Percentiles rank a stretch among this genome's conserved stretches.
These are phyloP conservation scores for Kazachstania bromeliacearum DNA, from an alignment of 805 yeast species.

Conservation along the genomic window DNA sequence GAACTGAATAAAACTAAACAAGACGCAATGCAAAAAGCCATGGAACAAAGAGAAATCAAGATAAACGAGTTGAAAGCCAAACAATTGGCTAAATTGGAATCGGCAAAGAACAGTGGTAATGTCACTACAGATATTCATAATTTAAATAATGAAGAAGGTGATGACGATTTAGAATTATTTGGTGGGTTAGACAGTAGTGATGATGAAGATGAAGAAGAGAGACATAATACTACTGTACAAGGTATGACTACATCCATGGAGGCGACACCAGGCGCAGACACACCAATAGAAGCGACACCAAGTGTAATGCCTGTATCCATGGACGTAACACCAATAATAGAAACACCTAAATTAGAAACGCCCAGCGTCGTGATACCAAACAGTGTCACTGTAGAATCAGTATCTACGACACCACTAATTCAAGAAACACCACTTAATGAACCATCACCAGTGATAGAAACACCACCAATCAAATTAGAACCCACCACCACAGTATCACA, in stretches of 20 bases:
- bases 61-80: slow-evolving; percentile 20
- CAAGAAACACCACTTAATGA: too few relatives aligned
- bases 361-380: too few relatives aligned
- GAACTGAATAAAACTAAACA: slow-evolving; percentile 12
- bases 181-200: slow-evolving; percentile 26
- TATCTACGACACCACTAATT: too few relatives aligned
- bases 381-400: too few relatives aligned
- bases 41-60: slow-evolving; percentile 27
- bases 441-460: too few relatives aligned
- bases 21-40: slow-evolving; percentile 24
- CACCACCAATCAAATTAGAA: too few relatives aligned
- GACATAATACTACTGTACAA: neutral
- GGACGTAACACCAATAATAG: too few relatives aligned
- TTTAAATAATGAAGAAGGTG: slow-evolving; percentile 20
- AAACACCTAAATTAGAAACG: too few relatives aligned
- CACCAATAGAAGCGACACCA: neutral
- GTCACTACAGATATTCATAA: neutral
- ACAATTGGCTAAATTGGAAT: slow-evolving; percentile 28
- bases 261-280: neutral
- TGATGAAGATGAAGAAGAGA: slow-evolving; percentile 21
- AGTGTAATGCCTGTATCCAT: too few relatives aligned
- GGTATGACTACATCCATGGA: neutral
- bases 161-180: slow-evolving; percentile 25
- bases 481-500: too few relatives aligned
- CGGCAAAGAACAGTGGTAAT: slow-evolving; percentile 1